Evolutionary conservation across 2,329 filamentous ascomycete genomes (phyloP), one percentile per base, ranked within the genome.

Genomic region (Fusarium oligoseptatum): DNA sequence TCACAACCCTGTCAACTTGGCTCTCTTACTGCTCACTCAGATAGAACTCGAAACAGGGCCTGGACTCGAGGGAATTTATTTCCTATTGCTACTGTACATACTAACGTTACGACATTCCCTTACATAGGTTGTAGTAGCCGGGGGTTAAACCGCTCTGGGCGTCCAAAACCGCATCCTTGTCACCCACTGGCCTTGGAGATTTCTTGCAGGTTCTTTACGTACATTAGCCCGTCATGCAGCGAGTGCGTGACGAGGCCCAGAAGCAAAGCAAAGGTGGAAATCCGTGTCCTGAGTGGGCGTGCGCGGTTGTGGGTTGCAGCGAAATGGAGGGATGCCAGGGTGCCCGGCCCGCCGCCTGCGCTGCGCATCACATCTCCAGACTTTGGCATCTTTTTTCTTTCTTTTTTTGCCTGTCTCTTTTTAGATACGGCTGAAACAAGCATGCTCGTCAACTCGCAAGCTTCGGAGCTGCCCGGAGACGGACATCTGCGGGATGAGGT

Each of bases 1-100:
- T 60, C 62, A 45, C 61, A 73, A 61, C 72, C 72, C 68, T 74
- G 72, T 75, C 68, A 68, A 55, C 68, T 58, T 24, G 24, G 48
- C 39, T 12, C 22, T 60, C 60, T 34, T 43, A 41, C 58, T 70
- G 57, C 66, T 75, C 65, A 66, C 57, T 43, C 64, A 72, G 68
- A 60, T 60, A 75, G 56, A 27, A 37, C 29, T 36, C 52, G 27
- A 32, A 29, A 34, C 45, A 56, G 36, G 20, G 56, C 27, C 68
- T 74, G 62, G 55, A 67, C 24, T 55, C 55, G 34, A 48, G 58
- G 66, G 8, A 70, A 55, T 43, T 60, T 58, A 22, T 10, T 27
- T 50, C 27, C 36, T 43, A 34, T 66, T 37, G 24, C 45, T 22
- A 57, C 60, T 14, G 34, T 36, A 36, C 34, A 36, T 36, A 36